A percentile compares a stretch with the other conserved stretches of the same genome.
Evolutionary conservation across 176 grass and related monocot genomes (phyloP).

Genomic region (Eleusine coracana): DNA sequence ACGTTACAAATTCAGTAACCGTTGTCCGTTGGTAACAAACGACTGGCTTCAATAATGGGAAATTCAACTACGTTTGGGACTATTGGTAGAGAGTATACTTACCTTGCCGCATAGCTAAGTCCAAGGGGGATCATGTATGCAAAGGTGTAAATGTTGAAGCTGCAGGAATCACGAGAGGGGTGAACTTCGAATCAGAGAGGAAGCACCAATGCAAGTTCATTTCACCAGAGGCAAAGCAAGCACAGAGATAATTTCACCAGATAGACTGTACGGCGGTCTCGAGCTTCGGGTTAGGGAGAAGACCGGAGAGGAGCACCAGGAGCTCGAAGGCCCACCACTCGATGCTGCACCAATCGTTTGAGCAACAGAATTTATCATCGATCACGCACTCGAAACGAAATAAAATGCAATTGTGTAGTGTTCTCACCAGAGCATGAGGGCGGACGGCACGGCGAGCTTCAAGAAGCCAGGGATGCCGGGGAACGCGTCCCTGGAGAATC

Average conservation of each 20-base stretch:
- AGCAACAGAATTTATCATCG: too few species aligned
- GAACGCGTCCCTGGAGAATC: conserved; percentile 44
- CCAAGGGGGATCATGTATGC: conserved; percentile 56
- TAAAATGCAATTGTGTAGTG: too few species aligned
- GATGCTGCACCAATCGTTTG: conserved; percentile 30
- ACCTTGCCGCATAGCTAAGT: conserved; percentile 56
- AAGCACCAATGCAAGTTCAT: background rate
- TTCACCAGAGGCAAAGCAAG: background rate
- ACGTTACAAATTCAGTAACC: too few species aligned
- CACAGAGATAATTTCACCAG: background rate
- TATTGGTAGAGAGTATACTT: background rate
- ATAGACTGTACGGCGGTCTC: conserved; percentile 56
- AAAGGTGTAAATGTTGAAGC: conserved; percentile 41
- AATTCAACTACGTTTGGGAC: too few species aligned
- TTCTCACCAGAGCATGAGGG: conserved; percentile 54
- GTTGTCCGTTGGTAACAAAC: too few species aligned
- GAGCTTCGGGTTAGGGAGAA: conserved; percentile 60
- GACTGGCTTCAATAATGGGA: too few species aligned
- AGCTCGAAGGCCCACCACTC: conserved; percentile 59
- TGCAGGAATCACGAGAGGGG: conserved; percentile 1
- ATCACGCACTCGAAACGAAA: too few species aligned
- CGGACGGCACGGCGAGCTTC: conserved; percentile 56
- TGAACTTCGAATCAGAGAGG: background rate
- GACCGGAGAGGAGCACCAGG: conserved; percentile 50
- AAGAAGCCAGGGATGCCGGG: conserved; percentile 30